phyloP scores from a whole-genome alignment of 441 rosid species.

The Flueggea neowawraea region DNA sequence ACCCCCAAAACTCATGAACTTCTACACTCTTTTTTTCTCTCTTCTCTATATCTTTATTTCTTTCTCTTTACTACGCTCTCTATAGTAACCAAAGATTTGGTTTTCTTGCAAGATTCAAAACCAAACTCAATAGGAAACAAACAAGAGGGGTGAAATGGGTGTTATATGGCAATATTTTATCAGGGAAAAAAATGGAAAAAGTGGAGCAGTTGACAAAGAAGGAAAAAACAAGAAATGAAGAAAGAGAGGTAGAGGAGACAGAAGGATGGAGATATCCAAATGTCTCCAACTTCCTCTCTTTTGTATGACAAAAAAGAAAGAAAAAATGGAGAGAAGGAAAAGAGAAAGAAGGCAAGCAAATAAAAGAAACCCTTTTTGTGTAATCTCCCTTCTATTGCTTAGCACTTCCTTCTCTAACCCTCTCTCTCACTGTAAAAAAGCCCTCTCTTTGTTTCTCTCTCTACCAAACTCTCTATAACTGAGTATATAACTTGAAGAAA shows the following conservation, averaged over 20 bases:
- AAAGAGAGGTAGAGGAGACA: slow-evolving; percentile 31
- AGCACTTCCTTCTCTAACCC: slow-evolving; percentile 74
- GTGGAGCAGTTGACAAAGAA: not conserved
- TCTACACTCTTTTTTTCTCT: slow-evolving; percentile 1
- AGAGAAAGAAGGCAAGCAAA: slow-evolving; percentile 48
- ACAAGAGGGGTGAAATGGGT: not conserved
- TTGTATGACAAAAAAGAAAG: not conserved
- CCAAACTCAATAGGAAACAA: not conserved
- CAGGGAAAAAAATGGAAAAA: not conserved
- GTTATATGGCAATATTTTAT: not conserved
- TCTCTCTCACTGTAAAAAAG: slow-evolving; percentile 32
- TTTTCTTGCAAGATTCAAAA: too few relatives aligned
- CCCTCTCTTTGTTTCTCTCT: not conserved
- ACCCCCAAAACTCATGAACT: slow-evolving; percentile 94
- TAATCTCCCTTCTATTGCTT: slow-evolving; percentile 14
- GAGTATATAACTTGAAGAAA: not conserved
- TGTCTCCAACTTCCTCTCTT: slow-evolving; percentile 69
- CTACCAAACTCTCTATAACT: not conserved
- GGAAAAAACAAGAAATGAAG: slow-evolving; percentile 15
- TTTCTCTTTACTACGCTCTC: not conserved
- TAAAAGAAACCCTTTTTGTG: not conserved
- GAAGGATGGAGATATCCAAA: slow-evolving; percentile 30
- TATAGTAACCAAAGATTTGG: too few relatives aligned
- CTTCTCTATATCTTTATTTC: not conserved
- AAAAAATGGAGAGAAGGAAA: slow-evolving; percentile 37